Percentiles rank a stretch among this genome's conserved stretches.
Evolutionary conservation across 441 rosid genomes (phyloP).

Genomic region (Gossypium davidsonii): DNA sequence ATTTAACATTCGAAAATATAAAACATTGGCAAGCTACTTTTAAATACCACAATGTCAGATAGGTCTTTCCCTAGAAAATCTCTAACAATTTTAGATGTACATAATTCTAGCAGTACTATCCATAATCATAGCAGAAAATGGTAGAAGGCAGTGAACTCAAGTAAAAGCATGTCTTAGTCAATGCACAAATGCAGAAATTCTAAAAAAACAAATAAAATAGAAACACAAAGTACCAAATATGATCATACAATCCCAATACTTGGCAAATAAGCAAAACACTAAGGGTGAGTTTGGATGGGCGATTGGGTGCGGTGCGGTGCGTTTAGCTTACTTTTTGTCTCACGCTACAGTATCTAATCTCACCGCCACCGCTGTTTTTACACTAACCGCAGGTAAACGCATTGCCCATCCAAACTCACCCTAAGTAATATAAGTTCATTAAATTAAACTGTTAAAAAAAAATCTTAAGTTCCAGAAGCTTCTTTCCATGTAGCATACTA

Average conservation of each 20-base stretch:
- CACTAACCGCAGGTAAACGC: too few species aligned
- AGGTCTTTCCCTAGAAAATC: background rate
- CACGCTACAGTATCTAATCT: too few species aligned
- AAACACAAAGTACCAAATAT: background rate
- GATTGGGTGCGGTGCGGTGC: too few species aligned
- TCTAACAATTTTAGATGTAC: background rate
- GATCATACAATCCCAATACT: background rate
- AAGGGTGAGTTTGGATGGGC: too few species aligned
- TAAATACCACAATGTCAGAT: background rate
- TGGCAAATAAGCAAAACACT: background rate
- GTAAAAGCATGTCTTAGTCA: background rate
- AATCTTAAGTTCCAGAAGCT: background rate
- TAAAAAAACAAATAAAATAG: background rate
- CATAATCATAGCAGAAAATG: background rate
- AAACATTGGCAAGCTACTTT: background rate
- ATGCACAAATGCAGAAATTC: background rate
- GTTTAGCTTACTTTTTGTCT: too few species aligned
- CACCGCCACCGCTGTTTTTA: too few species aligned
- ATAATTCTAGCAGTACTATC: background rate
- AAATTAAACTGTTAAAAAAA: background rate
- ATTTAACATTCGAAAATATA: background rate
- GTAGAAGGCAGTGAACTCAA: background rate
- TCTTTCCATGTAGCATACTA: conserved; percentile 1
- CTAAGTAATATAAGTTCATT: background rate
- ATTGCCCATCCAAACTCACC: too few species aligned